Conservation (phyloP, 352 stramenopile species). For the Phytophthora multivora region DNA sequence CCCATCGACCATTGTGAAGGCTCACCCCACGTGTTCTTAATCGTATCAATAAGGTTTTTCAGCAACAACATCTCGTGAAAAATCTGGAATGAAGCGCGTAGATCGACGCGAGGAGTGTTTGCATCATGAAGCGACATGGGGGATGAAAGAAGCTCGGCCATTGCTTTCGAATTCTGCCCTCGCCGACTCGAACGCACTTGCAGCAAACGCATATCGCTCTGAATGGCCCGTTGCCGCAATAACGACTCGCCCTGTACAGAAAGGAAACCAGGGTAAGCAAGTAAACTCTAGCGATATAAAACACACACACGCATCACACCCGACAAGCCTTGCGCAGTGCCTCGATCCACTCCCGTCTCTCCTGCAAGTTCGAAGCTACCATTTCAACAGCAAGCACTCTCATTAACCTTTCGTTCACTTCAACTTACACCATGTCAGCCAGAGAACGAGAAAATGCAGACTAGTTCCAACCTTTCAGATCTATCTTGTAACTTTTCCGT, state of each 20-base stretch:
- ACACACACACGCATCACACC: conserved; percentile 29
- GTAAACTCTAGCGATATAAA: neutral
- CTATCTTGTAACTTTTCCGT: conserved; percentile 68
- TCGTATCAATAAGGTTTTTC: conserved; percentile 55
- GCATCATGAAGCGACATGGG: conserved; percentile 15
- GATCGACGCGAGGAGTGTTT: conserved; percentile 36
- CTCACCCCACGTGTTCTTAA: conserved; percentile 48
- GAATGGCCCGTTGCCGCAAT: conserved; percentile 30
- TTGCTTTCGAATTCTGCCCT: conserved; percentile 27
- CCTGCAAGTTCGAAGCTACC: conserved; percentile 46
- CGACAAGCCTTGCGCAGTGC: conserved; percentile 52
- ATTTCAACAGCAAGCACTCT: conserved; percentile 1
- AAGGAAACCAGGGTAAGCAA: neutral
- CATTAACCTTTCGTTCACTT: neutral
- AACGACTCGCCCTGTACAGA: conserved; percentile 28
- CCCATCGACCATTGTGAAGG: conserved; percentile 51
- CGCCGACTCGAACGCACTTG: conserved; percentile 28
- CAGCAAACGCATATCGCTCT: conserved; percentile 24
- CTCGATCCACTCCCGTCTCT: conserved; percentile 71
- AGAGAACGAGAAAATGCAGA: neutral
- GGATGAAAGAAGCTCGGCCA: conserved; percentile 29
- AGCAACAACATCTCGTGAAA: conserved; percentile 73
- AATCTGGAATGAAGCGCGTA: conserved; percentile 70
- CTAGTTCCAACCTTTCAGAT: conserved; percentile 55
- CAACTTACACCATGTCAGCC: neutral